These are phyloP conservation scores for Pisolithus marmoratus DNA, from an alignment of 768 basidiomycete species.

Conservation along the genomic window DNA sequence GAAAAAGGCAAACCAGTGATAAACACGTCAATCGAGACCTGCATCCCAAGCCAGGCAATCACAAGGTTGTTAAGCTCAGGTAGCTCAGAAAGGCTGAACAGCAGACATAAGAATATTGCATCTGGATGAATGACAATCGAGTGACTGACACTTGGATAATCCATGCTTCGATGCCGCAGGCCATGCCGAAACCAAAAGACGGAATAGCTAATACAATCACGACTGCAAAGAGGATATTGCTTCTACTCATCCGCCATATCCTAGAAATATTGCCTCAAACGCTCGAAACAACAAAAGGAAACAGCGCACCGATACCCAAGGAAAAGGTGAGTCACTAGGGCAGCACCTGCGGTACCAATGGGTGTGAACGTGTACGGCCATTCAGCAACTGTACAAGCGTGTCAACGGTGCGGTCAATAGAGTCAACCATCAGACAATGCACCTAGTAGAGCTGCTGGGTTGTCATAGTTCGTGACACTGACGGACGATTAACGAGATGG, in stretches of 20 bases:
- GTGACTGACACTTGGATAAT: conserved; percentile 35
- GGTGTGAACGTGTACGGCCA: conserved; percentile 52
- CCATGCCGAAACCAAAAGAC: conserved; percentile 39
- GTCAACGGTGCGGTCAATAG: not conserved
- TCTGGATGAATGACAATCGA: not conserved
- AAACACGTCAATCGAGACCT: conserved; percentile 37
- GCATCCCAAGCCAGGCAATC: conserved; percentile 42
- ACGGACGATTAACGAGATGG: not conserved
- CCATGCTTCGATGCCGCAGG: conserved; percentile 38
- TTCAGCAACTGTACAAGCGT: conserved; percentile 25
- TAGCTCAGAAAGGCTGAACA: conserved; percentile 36
- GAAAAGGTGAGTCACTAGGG: conserved; percentile 46
- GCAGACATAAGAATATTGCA: not conserved
- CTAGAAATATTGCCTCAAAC: not conserved
- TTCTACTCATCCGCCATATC: conserved; percentile 10
- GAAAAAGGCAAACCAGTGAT: conserved; percentile 33
- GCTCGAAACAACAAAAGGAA: not conserved
- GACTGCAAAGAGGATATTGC: conserved; percentile 23
- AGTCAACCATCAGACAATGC: not conserved
- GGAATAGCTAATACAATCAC: conserved; percentile 34
- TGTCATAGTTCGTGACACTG: conserved; percentile 11
- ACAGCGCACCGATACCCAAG: conserved; percentile 38
- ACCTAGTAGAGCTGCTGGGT: conserved; percentile 10
- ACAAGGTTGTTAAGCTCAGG: conserved; percentile 36
- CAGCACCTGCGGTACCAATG: conserved; percentile 39